Conservation (phyloP, 1,284 basidiomycete genomes). For the Puccinia hordei region DNA sequence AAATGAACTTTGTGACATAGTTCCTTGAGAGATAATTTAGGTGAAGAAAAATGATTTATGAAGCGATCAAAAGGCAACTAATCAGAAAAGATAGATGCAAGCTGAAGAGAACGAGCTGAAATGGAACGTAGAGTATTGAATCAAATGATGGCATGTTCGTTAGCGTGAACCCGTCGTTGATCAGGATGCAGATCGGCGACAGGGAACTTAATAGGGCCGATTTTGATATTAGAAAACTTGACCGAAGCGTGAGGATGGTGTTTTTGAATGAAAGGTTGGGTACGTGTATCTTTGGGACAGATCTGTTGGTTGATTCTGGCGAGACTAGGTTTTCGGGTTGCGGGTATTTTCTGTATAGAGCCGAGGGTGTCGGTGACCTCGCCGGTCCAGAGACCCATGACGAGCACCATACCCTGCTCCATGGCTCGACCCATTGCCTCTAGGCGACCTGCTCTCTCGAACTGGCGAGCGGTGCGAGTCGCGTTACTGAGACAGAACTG, state of each 20-base stretch:
- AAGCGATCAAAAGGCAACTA: too few species aligned
- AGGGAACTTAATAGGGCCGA: constrained; percentile 8
- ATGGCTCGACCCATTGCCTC: constrained; percentile 15
- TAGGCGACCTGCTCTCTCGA: neutral
- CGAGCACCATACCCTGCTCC: constrained; percentile 35
- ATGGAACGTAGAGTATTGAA: too few species aligned
- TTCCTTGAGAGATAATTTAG: too few species aligned
- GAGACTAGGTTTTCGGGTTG: neutral
- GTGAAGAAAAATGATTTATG: too few species aligned
- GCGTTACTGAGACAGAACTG: neutral
- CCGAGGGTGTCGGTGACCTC: neutral
- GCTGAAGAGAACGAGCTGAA: too few species aligned
- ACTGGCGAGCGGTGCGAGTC: neutral
- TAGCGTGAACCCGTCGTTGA: neutral
- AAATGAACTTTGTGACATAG: too few species aligned
- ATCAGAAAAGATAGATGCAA: too few species aligned
- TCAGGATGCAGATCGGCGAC: neutral
- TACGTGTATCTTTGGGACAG: neutral
- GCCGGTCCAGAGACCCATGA: constrained; percentile 34
- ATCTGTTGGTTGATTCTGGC: neutral
- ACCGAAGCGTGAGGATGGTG: constrained; percentile 20
- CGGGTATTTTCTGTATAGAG: neutral
- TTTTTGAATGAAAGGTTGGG: neutral
- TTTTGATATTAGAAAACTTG: constrained; percentile 30
- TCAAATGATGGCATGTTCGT: neutral